Evolutionary conservation across 768 basidiomycete genomes (phyloP).

Genomic region (Phlegmacium glaucopus): DNA sequence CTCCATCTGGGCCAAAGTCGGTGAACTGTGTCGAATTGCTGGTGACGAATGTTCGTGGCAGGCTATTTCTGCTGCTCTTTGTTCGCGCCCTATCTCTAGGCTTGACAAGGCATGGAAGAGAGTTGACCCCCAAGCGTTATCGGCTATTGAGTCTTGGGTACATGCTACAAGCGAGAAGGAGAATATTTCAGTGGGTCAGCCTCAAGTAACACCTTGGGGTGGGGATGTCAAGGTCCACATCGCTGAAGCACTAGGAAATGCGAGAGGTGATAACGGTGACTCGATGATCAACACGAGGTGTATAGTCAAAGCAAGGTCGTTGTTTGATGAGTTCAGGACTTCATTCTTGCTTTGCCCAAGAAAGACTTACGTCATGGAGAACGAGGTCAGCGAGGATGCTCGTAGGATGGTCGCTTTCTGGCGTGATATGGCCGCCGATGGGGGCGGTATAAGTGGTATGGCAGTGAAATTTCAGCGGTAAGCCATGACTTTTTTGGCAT

Average conservation of each 20-base stretch:
- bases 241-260: conserved; percentile 43
- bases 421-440: conserved; percentile 43
- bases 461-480: conserved; percentile 63
- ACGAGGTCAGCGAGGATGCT: conserved; percentile 43
- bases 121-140: conserved; percentile 55
- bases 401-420: conserved; percentile 53
- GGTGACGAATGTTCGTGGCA: conserved; percentile 83
- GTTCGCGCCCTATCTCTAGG: conserved; percentile 70
- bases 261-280: conserved; percentile 40
- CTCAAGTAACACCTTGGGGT: conserved; percentile 65
- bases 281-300: conserved; percentile 40
- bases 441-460: conserved; percentile 37
- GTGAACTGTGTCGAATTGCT: conserved; percentile 63
- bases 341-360: conserved; percentile 51
- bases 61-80: conserved; percentile 68
- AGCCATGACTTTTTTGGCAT: conserved; percentile 23
- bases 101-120: conserved; percentile 80
- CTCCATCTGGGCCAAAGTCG: conserved; percentile 68
- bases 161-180: conserved; percentile 36
- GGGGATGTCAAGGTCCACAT: conserved; percentile 51
- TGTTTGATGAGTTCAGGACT: conserved; percentile 53
- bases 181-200: conserved; percentile 33
- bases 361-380: conserved; percentile 29
- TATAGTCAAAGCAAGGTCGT: conserved; percentile 35
- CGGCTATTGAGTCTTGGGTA: conserved; percentile 67